Evolutionary conservation across 805 yeast genomes (phyloP).

Genomic region (Saturnispora kantuleensis): DNA sequence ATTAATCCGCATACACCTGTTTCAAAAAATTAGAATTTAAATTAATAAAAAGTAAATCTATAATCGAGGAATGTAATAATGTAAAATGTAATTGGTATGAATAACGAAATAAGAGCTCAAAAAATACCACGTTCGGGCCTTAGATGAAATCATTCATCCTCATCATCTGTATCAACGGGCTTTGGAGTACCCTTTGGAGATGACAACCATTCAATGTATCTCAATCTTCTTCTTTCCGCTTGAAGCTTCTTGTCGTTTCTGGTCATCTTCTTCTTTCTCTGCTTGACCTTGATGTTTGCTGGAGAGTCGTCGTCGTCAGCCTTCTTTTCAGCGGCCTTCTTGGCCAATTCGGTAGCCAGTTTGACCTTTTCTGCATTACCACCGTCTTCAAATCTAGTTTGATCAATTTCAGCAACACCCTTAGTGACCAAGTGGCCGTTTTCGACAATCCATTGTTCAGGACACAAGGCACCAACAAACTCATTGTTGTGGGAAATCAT

Average conservation of each 20-base stretch:
- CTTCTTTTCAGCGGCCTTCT: slow-evolving; percentile 38
- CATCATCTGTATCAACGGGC: slow-evolving; percentile 90
- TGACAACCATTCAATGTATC: slow-evolving; percentile 90
- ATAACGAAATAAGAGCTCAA: too few relatives aligned
- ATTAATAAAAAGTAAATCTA: too few relatives aligned
- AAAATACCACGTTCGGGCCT: too few relatives aligned
- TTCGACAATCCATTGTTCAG: slow-evolving; percentile 97
- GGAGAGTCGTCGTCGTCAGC: slow-evolving; percentile 78
- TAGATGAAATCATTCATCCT: slow-evolving; percentile 32
- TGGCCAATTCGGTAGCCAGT: slow-evolving; percentile 36
- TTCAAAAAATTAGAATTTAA: too few relatives aligned
- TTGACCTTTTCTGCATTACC: slow-evolving; percentile 34
- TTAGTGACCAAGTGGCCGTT: slow-evolving; percentile 81
- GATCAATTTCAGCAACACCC: slow-evolving; percentile 69
- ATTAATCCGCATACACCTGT: neutral
- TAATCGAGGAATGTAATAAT: too few relatives aligned
- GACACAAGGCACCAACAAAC: slow-evolving; percentile 94
- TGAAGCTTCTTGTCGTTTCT: slow-evolving; percentile 90
- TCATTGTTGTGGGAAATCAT: slow-evolving; percentile 97
- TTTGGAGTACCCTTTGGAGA: slow-evolving; percentile 98
- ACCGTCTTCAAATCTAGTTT: slow-evolving; percentile 74
- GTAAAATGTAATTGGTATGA: too few relatives aligned
- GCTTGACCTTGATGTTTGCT: slow-evolving; percentile 85
- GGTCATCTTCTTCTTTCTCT: slow-evolving; percentile 87
- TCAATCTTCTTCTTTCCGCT: slow-evolving; percentile 86